Percentiles rank a stretch among this genome's conserved stretches.
phyloP scores from a whole-genome alignment of 345 rosid genomes.

The Bruguiera parviflora region DNA sequence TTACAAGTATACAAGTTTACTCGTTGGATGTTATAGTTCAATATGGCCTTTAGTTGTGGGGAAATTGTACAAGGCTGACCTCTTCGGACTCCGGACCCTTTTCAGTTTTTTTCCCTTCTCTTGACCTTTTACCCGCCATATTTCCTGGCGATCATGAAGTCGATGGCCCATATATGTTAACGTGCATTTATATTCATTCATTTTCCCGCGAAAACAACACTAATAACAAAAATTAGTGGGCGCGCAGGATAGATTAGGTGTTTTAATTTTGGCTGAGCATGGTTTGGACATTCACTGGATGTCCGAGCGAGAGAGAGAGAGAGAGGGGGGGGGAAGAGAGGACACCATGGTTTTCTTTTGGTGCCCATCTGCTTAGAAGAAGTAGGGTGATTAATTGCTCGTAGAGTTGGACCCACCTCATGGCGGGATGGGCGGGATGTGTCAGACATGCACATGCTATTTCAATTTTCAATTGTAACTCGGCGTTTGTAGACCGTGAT shows the following conservation, averaged over 20 bases:
- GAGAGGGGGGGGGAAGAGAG: too few species aligned
- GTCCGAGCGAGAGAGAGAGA: too few species aligned
- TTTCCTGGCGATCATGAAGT: not conserved
- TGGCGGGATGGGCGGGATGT: conserved; percentile 1
- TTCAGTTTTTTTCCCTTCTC: not conserved
- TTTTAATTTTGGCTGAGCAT: too few species aligned
- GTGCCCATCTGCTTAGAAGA: not conserved
- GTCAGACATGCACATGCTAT: conserved; percentile 11
- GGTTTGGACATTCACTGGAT: too few species aligned
- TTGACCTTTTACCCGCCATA: not conserved
- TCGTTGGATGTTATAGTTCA: too few species aligned
- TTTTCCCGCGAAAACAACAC: conserved; percentile 2
- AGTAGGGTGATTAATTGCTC: too few species aligned
- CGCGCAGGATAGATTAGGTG: too few species aligned
- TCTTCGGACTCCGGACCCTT: too few species aligned
- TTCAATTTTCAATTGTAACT: not conserved
- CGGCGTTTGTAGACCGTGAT: not conserved
- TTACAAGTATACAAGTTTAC: too few species aligned
- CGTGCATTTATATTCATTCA: not conserved
- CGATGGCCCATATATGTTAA: not conserved
- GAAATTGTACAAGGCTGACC: too few species aligned
- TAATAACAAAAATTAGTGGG: not conserved
- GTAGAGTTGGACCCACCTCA: conserved; percentile 1
- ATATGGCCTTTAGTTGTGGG: too few species aligned
- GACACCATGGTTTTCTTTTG: too few species aligned